phyloP scores from a whole-genome alignment of 352 stramenopile species.

The Elongisporangium senticosum region DNA sequence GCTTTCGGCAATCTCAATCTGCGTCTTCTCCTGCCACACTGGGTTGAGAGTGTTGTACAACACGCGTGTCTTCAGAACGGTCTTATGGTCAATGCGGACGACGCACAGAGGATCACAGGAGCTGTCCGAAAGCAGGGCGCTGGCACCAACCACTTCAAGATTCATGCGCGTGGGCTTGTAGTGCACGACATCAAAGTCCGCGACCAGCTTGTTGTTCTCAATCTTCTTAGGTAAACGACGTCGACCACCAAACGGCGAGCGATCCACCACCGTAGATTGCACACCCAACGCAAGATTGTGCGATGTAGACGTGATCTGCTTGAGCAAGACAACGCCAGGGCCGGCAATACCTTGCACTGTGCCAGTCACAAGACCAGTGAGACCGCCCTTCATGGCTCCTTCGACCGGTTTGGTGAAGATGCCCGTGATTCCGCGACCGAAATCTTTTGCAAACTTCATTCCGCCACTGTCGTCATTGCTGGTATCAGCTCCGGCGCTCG shows the following conservation, averaged over 20 bases:
- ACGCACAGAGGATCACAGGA: slow-evolving; percentile 78
- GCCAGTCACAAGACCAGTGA: slow-evolving; percentile 71
- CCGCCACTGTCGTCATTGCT: slow-evolving; percentile 45
- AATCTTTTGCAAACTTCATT: slow-evolving; percentile 82
- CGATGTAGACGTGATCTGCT: slow-evolving; percentile 78
- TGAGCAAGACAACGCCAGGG: slow-evolving; percentile 77
- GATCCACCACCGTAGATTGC: slow-evolving; percentile 76
- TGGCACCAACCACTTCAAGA: slow-evolving; percentile 68
- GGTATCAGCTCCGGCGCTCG: slow-evolving; percentile 7
- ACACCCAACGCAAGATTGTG: slow-evolving; percentile 75
- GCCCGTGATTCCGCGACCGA: slow-evolving; percentile 77
- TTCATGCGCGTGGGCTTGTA: slow-evolving; percentile 55
- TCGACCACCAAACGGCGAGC: slow-evolving; percentile 67
- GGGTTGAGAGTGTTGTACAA: slow-evolving; percentile 85
- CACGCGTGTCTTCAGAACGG: slow-evolving; percentile 67
- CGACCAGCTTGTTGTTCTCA: slow-evolving; percentile 54
- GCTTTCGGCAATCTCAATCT: slow-evolving; percentile 41
- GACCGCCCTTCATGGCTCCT: slow-evolving; percentile 69
- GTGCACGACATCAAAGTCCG: slow-evolving; percentile 55
- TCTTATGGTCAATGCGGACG: slow-evolving; percentile 59
- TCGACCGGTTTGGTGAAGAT: slow-evolving; percentile 87
- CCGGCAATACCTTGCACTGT: slow-evolving; percentile 76
- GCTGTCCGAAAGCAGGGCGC: slow-evolving; percentile 61
- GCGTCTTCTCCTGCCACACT: slow-evolving; percentile 70
- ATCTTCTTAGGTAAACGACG: slow-evolving; percentile 67